phyloP scores from a whole-genome alignment of 441 rosid genomes.

The Mallotus japonicus region DNA sequence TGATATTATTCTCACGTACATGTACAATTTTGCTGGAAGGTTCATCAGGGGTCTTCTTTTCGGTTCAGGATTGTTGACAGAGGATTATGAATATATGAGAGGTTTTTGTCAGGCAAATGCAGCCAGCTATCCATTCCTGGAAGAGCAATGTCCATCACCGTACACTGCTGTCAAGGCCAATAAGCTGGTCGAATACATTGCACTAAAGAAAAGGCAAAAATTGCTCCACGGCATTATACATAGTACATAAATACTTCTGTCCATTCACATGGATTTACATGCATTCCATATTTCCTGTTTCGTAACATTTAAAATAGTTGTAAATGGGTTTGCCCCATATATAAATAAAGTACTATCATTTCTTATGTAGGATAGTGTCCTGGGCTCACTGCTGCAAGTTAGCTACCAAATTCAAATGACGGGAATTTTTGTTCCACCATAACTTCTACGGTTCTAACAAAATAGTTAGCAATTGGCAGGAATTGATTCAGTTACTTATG shows the following conservation, averaged over 20 bases:
- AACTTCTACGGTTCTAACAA: background rate
- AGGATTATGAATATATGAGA: conserved; percentile 32
- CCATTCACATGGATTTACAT: background rate
- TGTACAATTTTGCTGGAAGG: background rate
- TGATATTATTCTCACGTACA: conserved; percentile 22
- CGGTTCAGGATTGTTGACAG: conserved; percentile 38
- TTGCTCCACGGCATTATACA: background rate
- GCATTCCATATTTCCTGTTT: background rate
- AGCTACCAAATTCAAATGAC: background rate
- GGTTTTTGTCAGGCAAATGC: conserved; percentile 41
- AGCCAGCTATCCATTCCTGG: conserved; percentile 30
- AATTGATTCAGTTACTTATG: conserved; percentile 16
- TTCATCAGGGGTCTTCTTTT: conserved; percentile 14
- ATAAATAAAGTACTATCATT: conserved; percentile 15
- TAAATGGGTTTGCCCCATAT: conserved; percentile 21
- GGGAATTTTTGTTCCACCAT: background rate
- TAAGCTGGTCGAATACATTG: conserved; percentile 5
- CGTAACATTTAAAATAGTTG: conserved; percentile 4
- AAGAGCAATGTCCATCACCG: conserved; percentile 26
- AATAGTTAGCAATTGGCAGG: background rate
- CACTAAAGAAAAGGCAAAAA: background rate
- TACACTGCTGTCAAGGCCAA: conserved; percentile 27
- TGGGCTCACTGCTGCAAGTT: conserved; percentile 10
- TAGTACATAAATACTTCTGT: background rate
- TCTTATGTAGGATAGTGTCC: background rate